Base-by-base conservation (phyloP, 139 green algal genomes). In the Tetradesmus lagerheimii region DNA sequence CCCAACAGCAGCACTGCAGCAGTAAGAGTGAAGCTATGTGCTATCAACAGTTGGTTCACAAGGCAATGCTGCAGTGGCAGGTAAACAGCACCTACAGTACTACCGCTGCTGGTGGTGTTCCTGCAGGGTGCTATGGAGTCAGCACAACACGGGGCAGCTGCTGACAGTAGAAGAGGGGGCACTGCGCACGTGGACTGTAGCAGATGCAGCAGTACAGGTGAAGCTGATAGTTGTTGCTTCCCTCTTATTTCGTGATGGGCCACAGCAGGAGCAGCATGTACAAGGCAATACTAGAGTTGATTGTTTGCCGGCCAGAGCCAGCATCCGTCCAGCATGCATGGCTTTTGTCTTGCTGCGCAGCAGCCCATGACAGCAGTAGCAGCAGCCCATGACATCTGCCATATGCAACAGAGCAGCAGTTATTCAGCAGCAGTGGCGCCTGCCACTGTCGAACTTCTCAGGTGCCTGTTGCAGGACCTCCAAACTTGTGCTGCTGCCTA, bases 141-240 rank as follows among this genome's bases (percentile, higher is more conserved):
- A 62, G 25, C 71, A 77, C 35, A 78, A 93, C n/a, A 23, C 81
- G 2, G 80, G 94, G 9, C 80, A 91, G 39, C 85, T 93, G 29
- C 29, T 95, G 15, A 95, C 91, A 31, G 39, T 95, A 8, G 94
- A 96, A 78, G 93, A 95, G 67, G 92, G 91, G 8, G 67, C 53
- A 8, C 75, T 96, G 50, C 89, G 89, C 1, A 91, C 83, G 38
- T 96, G 94, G 94, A n/a, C 53, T 11, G 79, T 96, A 1, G 78
- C 50, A 0, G 91, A 89, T 35, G 79, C 43, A 57, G 66, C 18
- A 35, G 84, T 67, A 20, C 66, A 81, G 84, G 67, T 79, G 23
- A 18, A 23, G 50, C 20, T 34, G n/a, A 31, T 34, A 88, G 83
- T 25, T 35, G 57, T 47, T 38, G 14, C 8, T 20, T 14, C n/a